Conservation (phyloP, 768 basidiomycete species). For the Pulveroboletus sp. region DNA sequence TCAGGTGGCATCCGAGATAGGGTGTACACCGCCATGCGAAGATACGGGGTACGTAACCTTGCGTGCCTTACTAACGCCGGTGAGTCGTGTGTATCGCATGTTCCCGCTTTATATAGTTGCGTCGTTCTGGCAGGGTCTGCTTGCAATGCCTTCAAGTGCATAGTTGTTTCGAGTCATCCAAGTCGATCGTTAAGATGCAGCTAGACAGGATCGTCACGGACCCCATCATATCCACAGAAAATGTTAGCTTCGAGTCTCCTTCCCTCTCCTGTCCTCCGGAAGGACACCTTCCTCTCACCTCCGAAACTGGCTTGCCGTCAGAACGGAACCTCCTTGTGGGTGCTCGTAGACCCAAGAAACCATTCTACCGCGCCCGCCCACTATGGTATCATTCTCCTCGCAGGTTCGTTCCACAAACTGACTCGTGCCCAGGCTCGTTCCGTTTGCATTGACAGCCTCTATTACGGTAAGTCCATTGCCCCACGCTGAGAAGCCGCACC, state of each 20-base stretch:
- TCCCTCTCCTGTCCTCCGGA: conserved; percentile 14
- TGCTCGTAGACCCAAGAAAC: conserved; percentile 31
- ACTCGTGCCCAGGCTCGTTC: conserved; percentile 53
- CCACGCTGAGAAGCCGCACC: not conserved
- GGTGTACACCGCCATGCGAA: not conserved
- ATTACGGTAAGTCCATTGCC: conserved; percentile 50
- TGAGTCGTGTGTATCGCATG: conserved; percentile 18
- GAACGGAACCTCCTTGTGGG: conserved; percentile 34
- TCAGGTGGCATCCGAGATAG: not conserved
- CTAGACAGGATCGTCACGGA: conserved; percentile 31
- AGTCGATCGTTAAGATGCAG: conserved; percentile 13
- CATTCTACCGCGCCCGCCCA: conserved; percentile 47
- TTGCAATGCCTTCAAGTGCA: conserved; percentile 6
- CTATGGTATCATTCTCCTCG: conserved; percentile 34
- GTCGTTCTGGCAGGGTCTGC: not conserved
- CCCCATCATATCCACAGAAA: conserved; percentile 34
- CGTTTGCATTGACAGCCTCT: conserved; percentile 60
- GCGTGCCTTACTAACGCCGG: conserved; percentile 5
- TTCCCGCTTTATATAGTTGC: conserved; percentile 22
- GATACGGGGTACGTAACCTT: conserved; percentile 20
- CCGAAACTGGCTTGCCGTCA: conserved; percentile 16
- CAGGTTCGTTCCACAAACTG: not conserved
- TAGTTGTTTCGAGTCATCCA: conserved; percentile 2
- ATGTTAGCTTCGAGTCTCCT: conserved; percentile 24
- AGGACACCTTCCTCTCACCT: conserved; percentile 14